A percentile compares a stretch with the other conserved stretches of the same genome.
These are phyloP conservation scores for Corynascus novoguineensis DNA, from an alignment of 495 filamentous ascomycete species.

Conservation along the genomic window DNA sequence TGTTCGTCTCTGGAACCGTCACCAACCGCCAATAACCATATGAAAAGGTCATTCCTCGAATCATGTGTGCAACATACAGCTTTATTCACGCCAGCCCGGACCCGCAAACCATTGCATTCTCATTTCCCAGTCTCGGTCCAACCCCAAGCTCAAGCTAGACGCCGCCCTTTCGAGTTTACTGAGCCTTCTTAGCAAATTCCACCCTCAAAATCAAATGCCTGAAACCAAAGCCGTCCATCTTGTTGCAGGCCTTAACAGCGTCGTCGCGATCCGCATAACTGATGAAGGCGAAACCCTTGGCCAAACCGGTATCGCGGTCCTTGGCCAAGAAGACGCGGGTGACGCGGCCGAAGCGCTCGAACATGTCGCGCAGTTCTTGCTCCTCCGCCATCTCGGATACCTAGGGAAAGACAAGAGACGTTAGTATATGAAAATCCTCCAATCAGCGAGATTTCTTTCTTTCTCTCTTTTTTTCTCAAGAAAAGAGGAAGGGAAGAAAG, in stretches of 20 bases:
- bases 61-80: neutral
- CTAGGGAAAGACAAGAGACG: constrained; percentile 38
- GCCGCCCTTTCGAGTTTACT: constrained; percentile 20
- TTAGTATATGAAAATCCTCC: constrained; percentile 14
- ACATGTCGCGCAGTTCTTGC: constrained; percentile 88
- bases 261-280: constrained; percentile 85
- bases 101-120: neutral
- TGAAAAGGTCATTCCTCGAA: neutral
- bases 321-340: constrained; percentile 96
- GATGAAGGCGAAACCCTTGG: constrained; percentile 98
- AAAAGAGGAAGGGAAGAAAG: constrained; percentile 30
- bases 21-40: neutral
- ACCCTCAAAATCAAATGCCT: constrained; percentile 85
- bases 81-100: neutral
- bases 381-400: constrained; percentile 97
- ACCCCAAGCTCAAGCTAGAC: neutral
- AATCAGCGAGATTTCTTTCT: constrained; percentile 7
- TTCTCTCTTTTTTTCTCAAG: too few species aligned
- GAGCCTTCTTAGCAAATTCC: constrained; percentile 82
- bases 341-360: constrained; percentile 93
- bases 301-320: constrained; percentile 87
- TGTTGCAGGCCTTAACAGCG: constrained; percentile 86
- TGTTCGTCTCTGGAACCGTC: neutral
- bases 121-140: constrained; percentile 5
- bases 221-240: constrained; percentile 96